Percentiles rank a stretch among this genome's conserved stretches.
Conservation (phyloP, 2,329 filamentous ascomycete species). For the Cylindrodendrum hubeiense region DNA sequence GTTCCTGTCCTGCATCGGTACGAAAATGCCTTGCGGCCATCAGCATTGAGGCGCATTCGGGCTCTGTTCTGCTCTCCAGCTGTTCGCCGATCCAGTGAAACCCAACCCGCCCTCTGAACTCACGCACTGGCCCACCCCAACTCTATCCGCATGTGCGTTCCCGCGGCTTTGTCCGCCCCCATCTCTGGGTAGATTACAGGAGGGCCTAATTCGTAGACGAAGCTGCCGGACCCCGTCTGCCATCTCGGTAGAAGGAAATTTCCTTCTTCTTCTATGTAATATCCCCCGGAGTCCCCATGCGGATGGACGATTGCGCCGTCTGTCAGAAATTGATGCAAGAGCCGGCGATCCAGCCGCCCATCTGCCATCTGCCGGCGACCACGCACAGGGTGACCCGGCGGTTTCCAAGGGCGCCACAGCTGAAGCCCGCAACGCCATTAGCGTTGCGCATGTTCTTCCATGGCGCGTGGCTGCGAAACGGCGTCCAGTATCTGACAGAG, state of each 20-base stretch:
- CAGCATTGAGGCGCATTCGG: not conserved
- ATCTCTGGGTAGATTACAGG: constrained; percentile 10
- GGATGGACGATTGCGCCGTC: not conserved
- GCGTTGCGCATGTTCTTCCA: constrained; percentile 2
- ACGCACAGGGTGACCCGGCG: not conserved
- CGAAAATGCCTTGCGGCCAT: constrained; percentile 11
- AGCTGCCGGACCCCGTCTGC: not conserved
- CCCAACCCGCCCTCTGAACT: not conserved
- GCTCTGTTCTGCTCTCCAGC: constrained; percentile 2
- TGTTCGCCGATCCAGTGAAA: constrained; percentile 26
- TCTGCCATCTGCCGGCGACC: constrained; percentile 9
- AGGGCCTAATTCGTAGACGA: not conserved
- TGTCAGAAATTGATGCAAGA: constrained; percentile 8
- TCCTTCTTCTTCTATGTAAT: not conserved
- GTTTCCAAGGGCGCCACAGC: constrained; percentile 12
- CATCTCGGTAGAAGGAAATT: constrained; percentile 9
- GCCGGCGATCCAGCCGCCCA: not conserved
- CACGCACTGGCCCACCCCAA: not conserved
- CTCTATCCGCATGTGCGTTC: not conserved
- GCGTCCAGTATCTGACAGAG: constrained; percentile 14
- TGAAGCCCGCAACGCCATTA: constrained; percentile 11
- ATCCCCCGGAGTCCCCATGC: not conserved
- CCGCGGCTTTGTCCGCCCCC: constrained; percentile 1
- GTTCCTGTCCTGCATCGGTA: constrained; percentile 1
- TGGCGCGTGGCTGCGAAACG: not conserved